Evolutionary conservation across 176 grass and related monocot species (phyloP), one percentile per base, ranked within the genome.

Genomic region (Triticum aestivum): DNA sequence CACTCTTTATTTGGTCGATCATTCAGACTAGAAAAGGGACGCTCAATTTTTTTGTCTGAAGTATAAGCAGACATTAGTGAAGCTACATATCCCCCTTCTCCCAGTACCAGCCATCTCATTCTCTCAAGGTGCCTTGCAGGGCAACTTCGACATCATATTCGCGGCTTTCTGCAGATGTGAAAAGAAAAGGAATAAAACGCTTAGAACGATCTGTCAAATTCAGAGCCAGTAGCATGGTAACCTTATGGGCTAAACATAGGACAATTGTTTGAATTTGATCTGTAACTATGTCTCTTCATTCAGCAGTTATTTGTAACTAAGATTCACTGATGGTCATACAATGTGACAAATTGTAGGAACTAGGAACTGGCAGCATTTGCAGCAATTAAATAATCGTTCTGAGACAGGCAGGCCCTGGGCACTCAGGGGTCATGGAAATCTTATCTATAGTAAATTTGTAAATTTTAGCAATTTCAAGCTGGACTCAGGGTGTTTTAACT

Each of bases 121-220:
- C 5, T 42, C 69, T 72, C 69, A 72, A 72, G 84, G 64, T 79
- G 81, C 80, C 59, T 64, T 78, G 52, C 7, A 69, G 76, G 29
- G 61, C 75, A 80, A 64, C 78, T 73, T 92, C 6, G 93, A 92
- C 59, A 79, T 79, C 93, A 95, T 95, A 84, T 92, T 86, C 5
- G 88, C 88, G 62, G 93, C 85, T 62, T 82, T 92, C 93, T 92
- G 90, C 74, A 92, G 18, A 88, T 78, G 20, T 15, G 27, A 33
- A 72, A 84, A 54, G 14, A 42, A 52, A 21, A 21, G 7, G 56
- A 34, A 64, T 24, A 65, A 11, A 21, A 38, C 13, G 44, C 30
- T 87, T 87, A 84, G 20, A 88, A 69, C 10, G 69, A 17, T 63
- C 83, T 3, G n/a, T 37, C 27, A 67, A 77, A 61, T 69, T 37